Evolutionary conservation across 345 rosid species (phyloP).

Genomic region (Linum tenue): DNA sequence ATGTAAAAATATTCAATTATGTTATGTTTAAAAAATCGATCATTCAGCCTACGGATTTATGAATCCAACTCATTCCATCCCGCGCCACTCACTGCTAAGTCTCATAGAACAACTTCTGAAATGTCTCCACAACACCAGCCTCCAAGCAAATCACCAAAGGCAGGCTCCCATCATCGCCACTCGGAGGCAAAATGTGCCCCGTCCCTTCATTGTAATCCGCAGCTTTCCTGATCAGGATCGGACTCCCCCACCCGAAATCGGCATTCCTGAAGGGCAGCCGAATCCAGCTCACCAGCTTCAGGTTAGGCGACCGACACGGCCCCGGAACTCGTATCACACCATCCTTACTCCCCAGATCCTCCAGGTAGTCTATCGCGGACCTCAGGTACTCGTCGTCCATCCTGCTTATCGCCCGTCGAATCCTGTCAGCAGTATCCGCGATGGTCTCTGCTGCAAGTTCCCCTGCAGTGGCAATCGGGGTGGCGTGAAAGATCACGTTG

Average conservation of each 20-base stretch:
- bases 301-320: neutral
- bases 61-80: no score
- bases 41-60: no score
- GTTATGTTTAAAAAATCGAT: no score
- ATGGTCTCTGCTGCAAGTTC: neutral
- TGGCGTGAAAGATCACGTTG: constrained; percentile 1
- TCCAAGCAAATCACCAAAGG: constrained; percentile 11
- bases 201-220: neutral
- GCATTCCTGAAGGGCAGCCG: neutral
- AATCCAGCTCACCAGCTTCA: neutral
- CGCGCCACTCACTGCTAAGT: no score
- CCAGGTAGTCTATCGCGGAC: constrained; percentile 3
- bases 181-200: neutral
- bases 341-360: neutral
- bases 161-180: constrained; percentile 2
- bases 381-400: constrained; percentile 13
- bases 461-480: neutral
- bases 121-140: constrained; percentile 5
- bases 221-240: neutral
- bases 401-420: neutral
- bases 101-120: constrained; percentile 17
- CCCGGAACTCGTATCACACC: neutral
- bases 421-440: neutral
- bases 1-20: no score
- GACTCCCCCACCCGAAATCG: neutral